phyloP scores from a whole-genome alignment of 805 yeast genomes.

The Candida pseudofarinosa region DNA sequence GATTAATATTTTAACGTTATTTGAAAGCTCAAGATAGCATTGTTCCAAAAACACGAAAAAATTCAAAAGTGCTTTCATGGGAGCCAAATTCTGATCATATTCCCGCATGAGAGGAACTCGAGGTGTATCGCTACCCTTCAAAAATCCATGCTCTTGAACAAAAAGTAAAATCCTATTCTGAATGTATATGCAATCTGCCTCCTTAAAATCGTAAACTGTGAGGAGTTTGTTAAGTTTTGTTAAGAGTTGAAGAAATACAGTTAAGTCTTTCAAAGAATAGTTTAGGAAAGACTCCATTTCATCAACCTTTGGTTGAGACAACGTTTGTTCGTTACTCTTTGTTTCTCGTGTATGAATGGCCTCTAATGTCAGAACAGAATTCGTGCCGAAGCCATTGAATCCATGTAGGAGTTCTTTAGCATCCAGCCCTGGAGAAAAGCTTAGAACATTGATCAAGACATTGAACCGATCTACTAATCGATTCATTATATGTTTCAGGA shows the following conservation, averaged over 20 bases:
- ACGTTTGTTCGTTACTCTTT: not conserved
- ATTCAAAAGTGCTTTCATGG: slow-evolving; percentile 10
- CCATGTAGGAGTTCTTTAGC: not conserved
- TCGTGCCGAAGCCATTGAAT: not conserved
- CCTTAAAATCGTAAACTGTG: slow-evolving; percentile 29
- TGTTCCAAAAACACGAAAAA: slow-evolving; percentile 22
- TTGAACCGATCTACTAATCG: slow-evolving; percentile 47
- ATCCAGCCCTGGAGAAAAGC: slow-evolving; percentile 13
- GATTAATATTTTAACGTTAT: slow-evolving; percentile 18
- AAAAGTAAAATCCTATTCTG: not conserved
- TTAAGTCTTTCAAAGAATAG: slow-evolving; percentile 43
- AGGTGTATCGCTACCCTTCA: not conserved
- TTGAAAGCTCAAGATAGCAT: slow-evolving; percentile 19
- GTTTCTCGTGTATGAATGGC: slow-evolving; percentile 19
- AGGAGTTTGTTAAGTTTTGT: slow-evolving; percentile 34
- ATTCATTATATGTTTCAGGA: slow-evolving; percentile 46
- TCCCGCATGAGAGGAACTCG: not conserved
- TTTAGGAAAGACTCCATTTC: slow-evolving; percentile 47
- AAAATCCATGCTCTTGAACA: not conserved
- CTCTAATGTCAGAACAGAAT: slow-evolving; percentile 27
- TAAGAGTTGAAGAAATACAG: slow-evolving; percentile 21
- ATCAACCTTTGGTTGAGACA: slow-evolving; percentile 18
- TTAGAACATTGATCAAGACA: slow-evolving; percentile 41
- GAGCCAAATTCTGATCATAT: slow-evolving; percentile 3
- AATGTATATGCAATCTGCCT: slow-evolving; percentile 24